Base-by-base conservation (phyloP, 768 basidiomycete genomes). In the Phanerodontia chrysosporium region DNA sequence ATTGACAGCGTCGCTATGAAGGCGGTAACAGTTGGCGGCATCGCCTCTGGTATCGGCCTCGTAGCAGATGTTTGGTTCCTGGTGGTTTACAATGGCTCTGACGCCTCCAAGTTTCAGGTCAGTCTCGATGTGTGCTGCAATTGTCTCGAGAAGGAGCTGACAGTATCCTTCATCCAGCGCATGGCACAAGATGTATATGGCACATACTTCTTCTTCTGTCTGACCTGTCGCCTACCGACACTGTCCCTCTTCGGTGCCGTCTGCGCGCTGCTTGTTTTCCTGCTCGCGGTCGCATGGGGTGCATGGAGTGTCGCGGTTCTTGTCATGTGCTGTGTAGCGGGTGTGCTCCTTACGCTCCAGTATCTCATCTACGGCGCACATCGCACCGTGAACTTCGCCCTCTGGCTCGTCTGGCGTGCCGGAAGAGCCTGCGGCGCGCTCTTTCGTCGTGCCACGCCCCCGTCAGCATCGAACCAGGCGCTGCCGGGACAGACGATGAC, bases 151-250 rank as follows among this genome's bases (percentile, higher is more conserved):
- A 25, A 3, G 5, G 3, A 21, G 12, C 58, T 12, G 1, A 49
- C 10, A 6, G 58, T 1, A 24, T 8, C 44, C 9, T 51, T 32
- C 51, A 18, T 24, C 16, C 68, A 85, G 80, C 61, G 45, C 4
- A 77, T 79, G 25, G 79, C 88, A 0, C 69, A 65, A 8, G 88
- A 88, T 65, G 61, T 89, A 30, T 86, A 83, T 62, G 76, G 74
- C 24, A 77, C 78, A 10, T 86, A 86, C 68, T 75, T 87, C 58
- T 89, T 88, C 74, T 90, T 90, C 69, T 76, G 83, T 28, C 76
- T 90, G 14, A 82, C 84, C 1, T 77, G 87, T 6, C 80, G 87
- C 22, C 72, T 88, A 13, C 89, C 88, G 0, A 78, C 81, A 0
- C 61, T 89, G 7, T 83, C 84, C 67, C 81, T 85, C 75, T 76